Percentiles rank a stretch among this genome's conserved stretches.
These are phyloP conservation scores for Apiotrichum porosum DNA, from an alignment of 1,284 basidiomycete species.

Conservation along the genomic window DNA sequence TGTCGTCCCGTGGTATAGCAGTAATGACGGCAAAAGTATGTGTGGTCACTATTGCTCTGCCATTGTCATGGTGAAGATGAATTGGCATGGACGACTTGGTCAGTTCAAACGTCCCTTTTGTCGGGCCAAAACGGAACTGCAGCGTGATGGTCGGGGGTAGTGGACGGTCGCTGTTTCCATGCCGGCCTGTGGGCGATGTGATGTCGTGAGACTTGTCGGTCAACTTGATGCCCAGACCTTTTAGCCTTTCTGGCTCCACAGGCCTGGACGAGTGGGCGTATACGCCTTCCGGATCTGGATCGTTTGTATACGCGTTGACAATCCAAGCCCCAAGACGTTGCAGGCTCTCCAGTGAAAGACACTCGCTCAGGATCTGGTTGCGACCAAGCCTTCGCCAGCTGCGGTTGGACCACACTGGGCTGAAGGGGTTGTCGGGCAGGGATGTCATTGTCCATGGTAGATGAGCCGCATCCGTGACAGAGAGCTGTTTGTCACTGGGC, in stretches of 20 bases:
- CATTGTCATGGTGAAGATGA: conserved; percentile 3
- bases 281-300: too few species aligned
- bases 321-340: conserved; percentile 36
- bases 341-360: conserved; percentile 27
- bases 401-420: conserved; percentile 31
- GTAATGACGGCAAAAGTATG: conserved; percentile 35
- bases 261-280: too few species aligned
- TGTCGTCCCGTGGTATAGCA: conserved; percentile 14
- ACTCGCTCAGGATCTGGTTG: conserved; percentile 25
- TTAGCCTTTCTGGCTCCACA: too few species aligned
- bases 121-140: conserved; percentile 23
- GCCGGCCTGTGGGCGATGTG: not conserved
- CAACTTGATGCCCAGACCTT: too few species aligned
- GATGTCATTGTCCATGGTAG: not conserved
- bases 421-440: conserved; percentile 15
- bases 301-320: too few species aligned
- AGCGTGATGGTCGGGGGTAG: conserved; percentile 16
- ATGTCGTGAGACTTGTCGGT: too few species aligned
- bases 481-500: conserved; percentile 2
- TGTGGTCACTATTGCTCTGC: conserved; percentile 12
- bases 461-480: not conserved
- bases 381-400: conserved; percentile 28
- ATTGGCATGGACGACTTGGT: conserved; percentile 32
- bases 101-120: conserved; percentile 25
- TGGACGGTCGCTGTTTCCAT: too few species aligned